Conservation (phyloP, 805 yeast species). For the Scheffersomyces lignosus region DNA sequence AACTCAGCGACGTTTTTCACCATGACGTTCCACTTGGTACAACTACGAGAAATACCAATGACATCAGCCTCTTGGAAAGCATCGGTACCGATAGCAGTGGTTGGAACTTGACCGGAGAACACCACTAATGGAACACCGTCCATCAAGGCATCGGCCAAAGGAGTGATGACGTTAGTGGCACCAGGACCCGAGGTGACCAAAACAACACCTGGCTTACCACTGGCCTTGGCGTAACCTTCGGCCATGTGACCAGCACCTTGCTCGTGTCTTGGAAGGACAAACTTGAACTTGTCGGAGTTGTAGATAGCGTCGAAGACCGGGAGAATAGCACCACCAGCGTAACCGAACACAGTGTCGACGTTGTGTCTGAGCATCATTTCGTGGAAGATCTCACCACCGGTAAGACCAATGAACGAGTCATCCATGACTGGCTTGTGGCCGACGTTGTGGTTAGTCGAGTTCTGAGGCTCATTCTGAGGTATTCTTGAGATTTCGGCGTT, state of each 20-base stretch:
- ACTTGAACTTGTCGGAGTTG: constrained; percentile 84
- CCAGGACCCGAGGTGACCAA: constrained; percentile 99
- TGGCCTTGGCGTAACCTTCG: constrained; percentile 95
- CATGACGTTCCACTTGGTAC: constrained; percentile 99
- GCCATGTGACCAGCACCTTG: constrained; percentile 99
- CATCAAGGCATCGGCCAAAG: constrained; percentile 95
- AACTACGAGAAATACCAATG: constrained; percentile 92
- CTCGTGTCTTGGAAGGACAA: constrained; percentile 93
- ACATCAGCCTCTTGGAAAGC: constrained; percentile 99
- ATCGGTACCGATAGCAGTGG: constrained; percentile 94
- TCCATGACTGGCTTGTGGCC: constrained; percentile 48
- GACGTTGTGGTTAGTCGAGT: not conserved
- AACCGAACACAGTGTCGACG: constrained; percentile 95
- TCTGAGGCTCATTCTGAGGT: constrained; percentile 5
- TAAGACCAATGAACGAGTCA: constrained; percentile 87
- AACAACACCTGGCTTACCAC: constrained; percentile 96
- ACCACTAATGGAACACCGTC: constrained; percentile 98
- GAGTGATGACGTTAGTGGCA: constrained; percentile 97
- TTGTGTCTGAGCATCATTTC: constrained; percentile 97
- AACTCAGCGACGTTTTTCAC: constrained; percentile 91
- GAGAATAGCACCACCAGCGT: constrained; percentile 98
- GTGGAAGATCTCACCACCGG: constrained; percentile 98
- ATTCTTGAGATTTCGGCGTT: constrained; percentile 24
- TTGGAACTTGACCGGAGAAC: constrained; percentile 96
- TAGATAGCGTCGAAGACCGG: constrained; percentile 97